Evolutionary conservation across 441 rosid species (phyloP), one percentile per base, ranked within the genome.

Genomic region (Pelargonium myrrhifolium): DNA sequence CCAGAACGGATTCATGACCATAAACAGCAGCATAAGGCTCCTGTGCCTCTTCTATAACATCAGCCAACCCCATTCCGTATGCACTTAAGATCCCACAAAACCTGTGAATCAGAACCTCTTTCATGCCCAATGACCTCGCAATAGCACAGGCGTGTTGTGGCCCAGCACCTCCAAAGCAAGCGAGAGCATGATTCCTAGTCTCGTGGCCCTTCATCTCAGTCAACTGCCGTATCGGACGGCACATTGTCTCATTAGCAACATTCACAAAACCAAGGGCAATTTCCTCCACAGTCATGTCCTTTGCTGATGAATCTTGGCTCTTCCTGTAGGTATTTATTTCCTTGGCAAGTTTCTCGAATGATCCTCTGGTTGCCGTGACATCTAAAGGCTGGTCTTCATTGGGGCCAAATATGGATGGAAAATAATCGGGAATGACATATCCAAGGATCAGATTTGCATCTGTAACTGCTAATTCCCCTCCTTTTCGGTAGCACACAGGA

Each of bases 131-230:
- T 26, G 91, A 87, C 79, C 90, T 81, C 61, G 98, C 94, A 64
- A 93, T 89, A 53, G 98, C 96, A 79, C 98, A 93, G 55, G 98
- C 89, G 83, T 93, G 98, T 24, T 93, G 98, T 56, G 98, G 97
- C 61, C 98, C 98, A 72, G 97, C 98, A 72, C 97, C 98, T 63
- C 98, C 98, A 68, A 93, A 93, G 80, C 97, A 93, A 66, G 89
- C 98, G 62, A 93, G 96, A 6, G 96, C 92, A 69, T 93, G 98
- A 65, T 85, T 89, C 80, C 74, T 80, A n/a, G 97, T 93, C 74
- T 93, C 98, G 53, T 89, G 94, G 76, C 98, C 97, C 72, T 90
- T 93, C 98, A 93, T 90, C 84, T 93, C 97, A 10, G 98, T 93
- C 69, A 93, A 72, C 62, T 93, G 96, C 43, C 97, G 77, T 80